phyloP scores from a whole-genome alignment of 129 eudicot species.

The Mikania micrantha region DNA sequence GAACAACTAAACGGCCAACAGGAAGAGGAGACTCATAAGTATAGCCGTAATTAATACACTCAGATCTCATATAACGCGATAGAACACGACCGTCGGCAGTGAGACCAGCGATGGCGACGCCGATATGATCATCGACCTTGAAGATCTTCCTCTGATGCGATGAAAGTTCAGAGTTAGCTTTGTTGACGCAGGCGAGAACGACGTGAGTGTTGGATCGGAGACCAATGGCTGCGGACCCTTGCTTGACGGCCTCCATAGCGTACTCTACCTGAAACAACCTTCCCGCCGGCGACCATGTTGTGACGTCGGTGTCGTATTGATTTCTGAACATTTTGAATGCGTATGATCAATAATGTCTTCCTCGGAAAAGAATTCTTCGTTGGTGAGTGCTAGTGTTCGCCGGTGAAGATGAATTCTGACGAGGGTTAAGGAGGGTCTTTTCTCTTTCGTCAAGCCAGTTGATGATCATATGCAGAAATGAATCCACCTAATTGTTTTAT shows the following conservation, averaged over 20 bases:
- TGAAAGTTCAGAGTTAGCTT: slow-evolving; percentile 83
- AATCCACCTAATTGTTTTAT: too few species aligned
- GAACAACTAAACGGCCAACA: slow-evolving; percentile 93
- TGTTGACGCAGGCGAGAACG: slow-evolving; percentile 82
- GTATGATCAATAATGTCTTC: background rate
- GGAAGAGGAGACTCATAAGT: slow-evolving; percentile 83
- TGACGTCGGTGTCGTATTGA: slow-evolving; percentile 83
- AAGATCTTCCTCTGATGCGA: slow-evolving; percentile 98
- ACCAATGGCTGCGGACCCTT: slow-evolving; percentile 96
- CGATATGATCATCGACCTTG: slow-evolving; percentile 95
- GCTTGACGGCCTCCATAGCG: slow-evolving; percentile 99
- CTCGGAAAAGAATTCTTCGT: slow-evolving; percentile 8
- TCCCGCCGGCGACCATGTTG: slow-evolving; percentile 96
- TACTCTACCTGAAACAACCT: slow-evolving; percentile 90
- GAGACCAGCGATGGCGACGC: slow-evolving; percentile 96
- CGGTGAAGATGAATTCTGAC: background rate
- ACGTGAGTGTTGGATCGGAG: slow-evolving; percentile 95
- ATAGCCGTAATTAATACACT: slow-evolving; percentile 69
- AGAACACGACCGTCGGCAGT: slow-evolving; percentile 97
- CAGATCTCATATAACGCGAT: slow-evolving; percentile 88
- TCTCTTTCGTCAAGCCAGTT: slow-evolving; percentile 71
- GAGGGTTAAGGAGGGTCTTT: slow-evolving; percentile 26
- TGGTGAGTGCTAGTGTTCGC: slow-evolving; percentile 7
- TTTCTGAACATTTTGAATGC: slow-evolving; percentile 58
- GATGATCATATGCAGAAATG: too few species aligned